Evolutionary conservation across 225 moss, liverwort and hornwort genomes (phyloP).

Genomic region (Neckera pumila): DNA sequence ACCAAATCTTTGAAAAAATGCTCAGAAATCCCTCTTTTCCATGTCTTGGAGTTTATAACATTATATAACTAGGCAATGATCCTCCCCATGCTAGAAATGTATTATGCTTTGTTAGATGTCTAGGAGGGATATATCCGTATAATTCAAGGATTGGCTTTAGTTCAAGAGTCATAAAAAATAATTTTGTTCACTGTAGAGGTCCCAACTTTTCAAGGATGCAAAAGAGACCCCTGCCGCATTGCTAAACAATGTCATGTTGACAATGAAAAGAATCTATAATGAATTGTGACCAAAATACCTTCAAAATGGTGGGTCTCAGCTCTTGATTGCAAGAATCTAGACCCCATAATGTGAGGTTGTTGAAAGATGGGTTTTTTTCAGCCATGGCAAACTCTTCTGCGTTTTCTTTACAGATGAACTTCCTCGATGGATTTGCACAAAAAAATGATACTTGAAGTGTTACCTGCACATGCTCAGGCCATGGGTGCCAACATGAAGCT

Average conservation of each 20-base stretch:
- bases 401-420: background rate
- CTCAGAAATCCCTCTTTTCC: background rate
- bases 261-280: too few relatives aligned
- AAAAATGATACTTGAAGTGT: background rate
- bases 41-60: background rate
- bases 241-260: background rate
- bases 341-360: too few relatives aligned
- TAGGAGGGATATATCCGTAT: too few relatives aligned
- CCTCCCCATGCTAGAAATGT: rapidly evolving
- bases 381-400: background rate
- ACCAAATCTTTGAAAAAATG: background rate
- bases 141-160: background rate
- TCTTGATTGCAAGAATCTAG: background rate
- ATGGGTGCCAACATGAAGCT: background rate
- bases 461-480: too few relatives aligned
- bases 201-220: too few relatives aligned
- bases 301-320: too few relatives aligned
- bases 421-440: background rate
- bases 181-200: background rate
- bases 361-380: background rate
- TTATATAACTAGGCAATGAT: too few relatives aligned
- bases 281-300: too few relatives aligned
- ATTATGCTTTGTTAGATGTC: too few relatives aligned
- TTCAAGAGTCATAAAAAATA: rapidly evolving
- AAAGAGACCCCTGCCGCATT: background rate